Base-by-base conservation (phyloP, 768 basidiomycete genomes). In the Kwoniella pini region DNA sequence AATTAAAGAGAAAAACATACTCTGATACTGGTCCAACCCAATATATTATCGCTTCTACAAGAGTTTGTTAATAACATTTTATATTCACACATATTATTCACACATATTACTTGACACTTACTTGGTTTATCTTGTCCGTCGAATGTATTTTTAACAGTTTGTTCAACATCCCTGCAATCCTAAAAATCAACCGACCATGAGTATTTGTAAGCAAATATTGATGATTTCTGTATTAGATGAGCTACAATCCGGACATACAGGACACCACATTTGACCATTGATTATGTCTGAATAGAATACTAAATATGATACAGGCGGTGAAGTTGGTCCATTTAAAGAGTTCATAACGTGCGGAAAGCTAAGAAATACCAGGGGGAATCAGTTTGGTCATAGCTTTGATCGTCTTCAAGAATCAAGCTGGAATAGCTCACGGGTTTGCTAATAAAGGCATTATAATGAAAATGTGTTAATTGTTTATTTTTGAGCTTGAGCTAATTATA, bases 261-360 rank as follows among this genome's bases (percentile, higher is more conserved):
- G 76, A 62, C 78, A 79, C 40, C 40, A 42, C 40, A 42, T 42
- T 19, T 42, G 40, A 19, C 40, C 40, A 19, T 42, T 19, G 40
- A 42, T 19, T 17, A 42, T 53, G 6, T 64, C 50, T 6, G 77
- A 73, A 68, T 76, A 79, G 64, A 78, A 79, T 42, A 79, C 64
- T 28, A 79, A 64, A 53, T 62, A 77, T 15, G 72, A 69, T 30
- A 68, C 57, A 46, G 63, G 60, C 1, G 76, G 71, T 12, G 78
- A 63, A 2, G 72, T 49, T 2, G 75, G 69, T 7, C 70, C 70
- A 42, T 65, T 71, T 53, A 77, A 60, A 26, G 62, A 59, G 56
- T 75, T 76, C 44, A 74, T 58, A 27, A 77, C 67, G 53, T 77
- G 76, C 0, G 76, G 76, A 42, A 65, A 77, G 9, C 76, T 77